Conservation (phyloP, 208 protist genomes). For the Trypanosoma cruzi region DNA sequence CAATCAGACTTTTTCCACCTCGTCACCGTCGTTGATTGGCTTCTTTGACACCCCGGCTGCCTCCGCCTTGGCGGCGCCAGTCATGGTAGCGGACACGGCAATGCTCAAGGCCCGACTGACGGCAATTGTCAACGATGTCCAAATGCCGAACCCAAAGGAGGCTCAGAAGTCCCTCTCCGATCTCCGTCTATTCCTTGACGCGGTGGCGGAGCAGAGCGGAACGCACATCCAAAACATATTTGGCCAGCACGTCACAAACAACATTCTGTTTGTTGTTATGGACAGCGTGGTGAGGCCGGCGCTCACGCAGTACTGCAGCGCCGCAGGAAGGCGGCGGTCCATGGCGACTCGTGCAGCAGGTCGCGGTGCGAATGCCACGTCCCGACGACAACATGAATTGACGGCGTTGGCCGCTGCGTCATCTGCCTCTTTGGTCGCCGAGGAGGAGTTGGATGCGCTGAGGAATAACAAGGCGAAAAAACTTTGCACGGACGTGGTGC, state of each 20-base stretch:
- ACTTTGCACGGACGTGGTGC: conserved; percentile 52
- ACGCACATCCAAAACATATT: conserved; percentile 52
- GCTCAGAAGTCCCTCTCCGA: conserved; percentile 39
- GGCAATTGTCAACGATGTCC: conserved; percentile 32
- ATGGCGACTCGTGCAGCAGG: not conserved
- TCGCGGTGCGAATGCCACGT: not conserved
- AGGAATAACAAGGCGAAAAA: conserved; percentile 33
- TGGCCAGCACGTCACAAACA: conserved; percentile 73
- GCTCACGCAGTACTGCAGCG: conserved; percentile 41
- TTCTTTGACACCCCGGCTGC: not conserved
- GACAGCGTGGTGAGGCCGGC: conserved; percentile 65
- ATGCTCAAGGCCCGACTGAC: conserved; percentile 23
- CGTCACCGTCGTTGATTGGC: not conserved
- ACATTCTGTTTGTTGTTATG: conserved; percentile 68
- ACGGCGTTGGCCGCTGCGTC: not conserved
- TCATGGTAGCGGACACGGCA: not conserved
- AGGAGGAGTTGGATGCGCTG: conserved; percentile 18
- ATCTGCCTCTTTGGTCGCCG: not conserved
- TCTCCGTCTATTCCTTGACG: conserved; percentile 50
- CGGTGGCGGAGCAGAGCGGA: conserved; percentile 43
- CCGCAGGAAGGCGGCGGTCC: conserved; percentile 11
- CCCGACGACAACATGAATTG: conserved; percentile 10
- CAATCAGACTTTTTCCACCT: not conserved
- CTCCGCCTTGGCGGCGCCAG: not conserved
- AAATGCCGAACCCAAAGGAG: conserved; percentile 35